These are phyloP conservation scores for Suhomyces kilbournensis DNA, from an alignment of 805 yeast genomes.

Conservation along the genomic window DNA sequence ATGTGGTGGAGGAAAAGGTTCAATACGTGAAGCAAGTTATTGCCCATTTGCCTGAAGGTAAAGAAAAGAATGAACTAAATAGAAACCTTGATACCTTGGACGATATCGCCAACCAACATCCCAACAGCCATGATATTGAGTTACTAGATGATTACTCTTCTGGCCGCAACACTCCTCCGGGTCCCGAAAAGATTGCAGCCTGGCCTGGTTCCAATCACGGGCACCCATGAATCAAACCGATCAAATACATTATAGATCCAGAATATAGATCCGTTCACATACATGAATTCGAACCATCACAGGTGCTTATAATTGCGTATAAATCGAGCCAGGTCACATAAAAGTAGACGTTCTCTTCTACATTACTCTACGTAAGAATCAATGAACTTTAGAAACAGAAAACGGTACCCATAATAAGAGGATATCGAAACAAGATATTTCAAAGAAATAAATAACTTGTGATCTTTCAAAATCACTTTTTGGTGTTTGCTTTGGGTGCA, in stretches of 20 bases:
- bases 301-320: too few species aligned
- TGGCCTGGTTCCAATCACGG: slow-evolving; percentile 74
- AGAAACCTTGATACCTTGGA: slow-evolving; percentile 12
- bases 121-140: slow-evolving; percentile 11
- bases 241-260: not conserved
- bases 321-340: too few species aligned
- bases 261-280: too few species aligned
- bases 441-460: too few species aligned
- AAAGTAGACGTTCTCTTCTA: too few species aligned
- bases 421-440: too few species aligned
- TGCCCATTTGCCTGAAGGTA: slow-evolving; percentile 17
- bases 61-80: slow-evolving; percentile 12
- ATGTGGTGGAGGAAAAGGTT: slow-evolving; percentile 28
- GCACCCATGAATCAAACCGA: slow-evolving; percentile 44
- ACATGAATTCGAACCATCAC: too few species aligned
- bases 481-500: too few species aligned
- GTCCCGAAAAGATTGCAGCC: slow-evolving; percentile 42
- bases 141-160: slow-evolving; percentile 18
- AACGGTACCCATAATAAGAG: too few species aligned
- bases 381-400: too few species aligned
- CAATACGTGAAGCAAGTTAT: slow-evolving; percentile 17
- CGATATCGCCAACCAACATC: slow-evolving; percentile 10
- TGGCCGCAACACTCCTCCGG: slow-evolving; percentile 26
- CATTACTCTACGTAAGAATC: too few species aligned
- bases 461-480: too few species aligned